Conservation (phyloP, 139 green algal species). For the Bryopsis sp. region DNA sequence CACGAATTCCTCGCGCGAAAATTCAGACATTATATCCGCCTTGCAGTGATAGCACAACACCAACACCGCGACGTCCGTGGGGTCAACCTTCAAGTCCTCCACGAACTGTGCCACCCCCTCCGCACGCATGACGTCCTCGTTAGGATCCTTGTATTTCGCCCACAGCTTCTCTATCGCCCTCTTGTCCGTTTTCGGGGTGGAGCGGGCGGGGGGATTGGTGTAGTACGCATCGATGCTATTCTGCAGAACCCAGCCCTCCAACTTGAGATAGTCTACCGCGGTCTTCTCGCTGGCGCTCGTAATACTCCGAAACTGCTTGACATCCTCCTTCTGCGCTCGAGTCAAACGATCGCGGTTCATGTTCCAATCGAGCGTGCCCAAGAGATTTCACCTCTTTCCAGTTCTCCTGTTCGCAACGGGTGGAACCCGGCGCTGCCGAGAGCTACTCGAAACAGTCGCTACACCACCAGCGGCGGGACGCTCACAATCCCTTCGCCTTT, state of each 20-base stretch:
- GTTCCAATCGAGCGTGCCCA: no score
- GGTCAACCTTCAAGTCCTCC: conserved; percentile 67
- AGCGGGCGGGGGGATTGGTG: conserved; percentile 13
- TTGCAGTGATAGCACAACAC: conserved; percentile 76
- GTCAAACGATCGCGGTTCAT: conserved; percentile 31
- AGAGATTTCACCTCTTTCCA: no score
- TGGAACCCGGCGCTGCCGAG: no score
- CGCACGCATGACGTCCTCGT: conserved; percentile 44
- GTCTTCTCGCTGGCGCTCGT: conserved; percentile 28
- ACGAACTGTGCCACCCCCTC: conserved; percentile 68
- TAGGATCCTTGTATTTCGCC: conserved; percentile 31
- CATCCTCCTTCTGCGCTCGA: conserved; percentile 33
- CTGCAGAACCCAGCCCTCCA: conserved; percentile 38
- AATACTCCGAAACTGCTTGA: conserved; percentile 38
- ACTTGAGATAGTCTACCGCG: conserved; percentile 23
- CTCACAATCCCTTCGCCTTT: no score
- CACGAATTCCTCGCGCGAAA: conserved; percentile 50
- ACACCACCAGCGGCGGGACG: no score
- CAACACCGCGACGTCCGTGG: conserved; percentile 76
- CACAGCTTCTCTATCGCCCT: conserved; percentile 30
- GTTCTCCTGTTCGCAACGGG: no score
- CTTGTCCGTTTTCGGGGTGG: conserved; percentile 16
- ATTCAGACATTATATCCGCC: conserved; percentile 84
- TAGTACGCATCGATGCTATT: conserved; percentile 44
- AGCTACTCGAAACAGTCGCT: no score